A percentile compares a stretch with the other conserved stretches of the same genome.
These are phyloP conservation scores for Coix lacrymajobi DNA, from an alignment of 176 grass and related monocot genomes.

Conservation along the genomic window DNA sequence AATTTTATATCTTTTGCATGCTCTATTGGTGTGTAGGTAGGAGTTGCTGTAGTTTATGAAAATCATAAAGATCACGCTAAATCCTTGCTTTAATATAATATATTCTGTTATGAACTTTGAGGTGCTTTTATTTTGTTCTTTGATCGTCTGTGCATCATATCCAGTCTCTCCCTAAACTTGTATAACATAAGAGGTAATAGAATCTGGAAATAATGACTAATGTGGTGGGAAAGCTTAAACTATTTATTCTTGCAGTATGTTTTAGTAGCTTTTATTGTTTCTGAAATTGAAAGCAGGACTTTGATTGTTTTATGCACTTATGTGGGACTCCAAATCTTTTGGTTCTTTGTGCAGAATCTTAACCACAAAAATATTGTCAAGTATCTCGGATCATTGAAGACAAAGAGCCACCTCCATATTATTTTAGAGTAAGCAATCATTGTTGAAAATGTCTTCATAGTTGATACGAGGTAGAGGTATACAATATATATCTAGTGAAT, in stretches of 20 bases:
- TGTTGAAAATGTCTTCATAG: neutral
- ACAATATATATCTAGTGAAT: neutral
- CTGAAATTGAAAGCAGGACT: neutral
- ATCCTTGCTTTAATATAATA: neutral
- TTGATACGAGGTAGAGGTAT: neutral
- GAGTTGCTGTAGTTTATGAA: neutral
- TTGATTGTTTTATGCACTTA: neutral
- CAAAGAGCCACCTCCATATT: conserved; percentile 92
- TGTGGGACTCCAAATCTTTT: conserved; percentile 5
- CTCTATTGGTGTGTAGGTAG: neutral
- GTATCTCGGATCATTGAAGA: conserved; percentile 94
- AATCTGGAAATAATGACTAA: neutral
- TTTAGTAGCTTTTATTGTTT: neutral
- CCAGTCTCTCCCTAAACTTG: neutral
- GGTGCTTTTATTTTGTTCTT: neutral
- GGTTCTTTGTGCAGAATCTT: conserved; percentile 64
- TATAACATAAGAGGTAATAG: neutral
- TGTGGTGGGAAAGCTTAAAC: neutral
- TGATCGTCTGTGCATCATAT: neutral
- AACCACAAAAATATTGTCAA: conserved; percentile 99
- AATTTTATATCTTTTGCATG: neutral
- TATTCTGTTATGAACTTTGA: neutral
- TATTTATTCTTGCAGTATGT: neutral
- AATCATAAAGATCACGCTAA: conserved; percentile 12
- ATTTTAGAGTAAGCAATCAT: conserved; percentile 83